Conservation (phyloP, 75 land plant genomes). For the Selaginella tamariscina region DNA sequence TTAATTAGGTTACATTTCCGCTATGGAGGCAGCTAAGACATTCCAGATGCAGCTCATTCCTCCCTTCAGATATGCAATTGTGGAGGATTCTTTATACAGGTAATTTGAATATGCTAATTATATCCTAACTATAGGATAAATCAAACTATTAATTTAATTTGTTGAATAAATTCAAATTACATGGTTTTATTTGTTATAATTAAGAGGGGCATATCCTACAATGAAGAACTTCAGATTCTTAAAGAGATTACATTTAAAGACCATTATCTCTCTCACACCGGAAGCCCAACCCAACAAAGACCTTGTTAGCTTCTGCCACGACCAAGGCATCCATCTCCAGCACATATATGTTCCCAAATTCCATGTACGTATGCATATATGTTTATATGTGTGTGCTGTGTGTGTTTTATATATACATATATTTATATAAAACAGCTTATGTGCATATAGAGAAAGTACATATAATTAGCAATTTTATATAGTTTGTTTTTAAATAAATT, state of each 20-base stretch:
- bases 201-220: slow-evolving; percentile 24
- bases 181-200: neutral
- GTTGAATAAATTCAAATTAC: neutral
- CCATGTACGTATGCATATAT: too few species aligned
- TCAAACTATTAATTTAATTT: neutral
- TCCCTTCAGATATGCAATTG: slow-evolving; percentile 25
- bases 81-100: slow-evolving; percentile 24
- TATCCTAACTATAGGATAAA: neutral
- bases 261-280: slow-evolving; percentile 23
- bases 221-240: slow-evolving; percentile 24
- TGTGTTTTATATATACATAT: too few species aligned
- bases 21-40: slow-evolving; percentile 13
- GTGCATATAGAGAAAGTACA: too few species aligned
- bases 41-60: slow-evolving; percentile 23
- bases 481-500: too few species aligned
- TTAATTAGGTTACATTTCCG: too few species aligned
- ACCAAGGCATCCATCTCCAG: slow-evolving; percentile 19
- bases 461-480: too few species aligned
- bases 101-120: neutral
- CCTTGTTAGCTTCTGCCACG: slow-evolving; percentile 20
- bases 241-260: slow-evolving; percentile 21
- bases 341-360: slow-evolving; percentile 24
- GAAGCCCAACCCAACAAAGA: slow-evolving; percentile 24
- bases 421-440: too few species aligned
- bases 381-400: too few species aligned